Base-by-base conservation (phyloP, 1,284 basidiomycete species). In the Ceraceosorus guamensis region DNA sequence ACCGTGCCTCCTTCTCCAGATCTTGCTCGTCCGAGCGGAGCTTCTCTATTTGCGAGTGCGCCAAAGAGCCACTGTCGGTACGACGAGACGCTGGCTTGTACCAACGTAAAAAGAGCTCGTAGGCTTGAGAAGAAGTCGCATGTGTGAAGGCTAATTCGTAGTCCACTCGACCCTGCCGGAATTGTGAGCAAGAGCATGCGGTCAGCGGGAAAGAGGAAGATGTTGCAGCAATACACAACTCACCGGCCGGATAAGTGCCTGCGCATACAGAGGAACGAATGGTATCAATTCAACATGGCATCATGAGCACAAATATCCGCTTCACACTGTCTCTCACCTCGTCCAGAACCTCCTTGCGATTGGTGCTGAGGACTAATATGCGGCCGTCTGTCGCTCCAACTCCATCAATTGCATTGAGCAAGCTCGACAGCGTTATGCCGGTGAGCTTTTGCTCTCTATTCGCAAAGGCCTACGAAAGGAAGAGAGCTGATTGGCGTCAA, bases 321-420 rank as follows among this genome's bases (percentile, higher is more conserved):
- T n/a, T n/a, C n/a, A n/a, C n/a, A n/a, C n/a, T n/a, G 37, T 8
- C 37, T 8, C 37, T 41, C 37, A 41, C 37, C 37, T 41, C 37
- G 30, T 60, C 59, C 4, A 60, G 55, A 14, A 16, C 31, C 2
- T 57, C 49, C 31, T 46, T 34, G 11, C 58, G 44, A 45, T 60
- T 60, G 4, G 59, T 60, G 6, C 56, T 60, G n/a, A 57, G 30
- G 49, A 56, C 46, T 3, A 57, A 33, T 0, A 60, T 18, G 16
- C 59, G 39, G 11, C 46, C 43, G 37, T 60, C 56, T 31, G 39
- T 7, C 14, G 59, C 59, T 30, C 43, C 50, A 13, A 57, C 47
- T 1, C 59, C 59, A 32, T 60, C 59, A 32, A 60, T 48, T 7
- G 50, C 55, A 47, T 60, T 60, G 24, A 60, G 55, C 31, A 60